Evolutionary conservation across 306 rosid genomes (phyloP).

Genomic region (Prunus kanzakura): DNA sequence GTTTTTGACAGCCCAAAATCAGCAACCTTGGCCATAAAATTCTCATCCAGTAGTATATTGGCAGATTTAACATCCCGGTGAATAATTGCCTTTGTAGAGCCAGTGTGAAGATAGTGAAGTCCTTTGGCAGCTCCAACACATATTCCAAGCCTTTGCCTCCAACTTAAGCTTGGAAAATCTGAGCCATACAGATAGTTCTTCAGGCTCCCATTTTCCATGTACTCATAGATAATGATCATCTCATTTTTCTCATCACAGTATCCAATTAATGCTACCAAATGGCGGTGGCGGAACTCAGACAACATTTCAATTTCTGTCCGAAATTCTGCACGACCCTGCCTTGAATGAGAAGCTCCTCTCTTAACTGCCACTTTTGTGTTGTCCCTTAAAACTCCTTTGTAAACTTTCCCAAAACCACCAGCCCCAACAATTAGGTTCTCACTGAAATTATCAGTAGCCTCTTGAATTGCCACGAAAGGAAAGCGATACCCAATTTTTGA

Average conservation of each 20-base stretch:
- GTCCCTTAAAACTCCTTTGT: conserved; percentile 57
- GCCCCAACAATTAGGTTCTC: conserved; percentile 53
- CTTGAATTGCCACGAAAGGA: conserved; percentile 40
- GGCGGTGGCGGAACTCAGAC: conserved; percentile 67
- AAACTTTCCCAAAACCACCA: conserved; percentile 78
- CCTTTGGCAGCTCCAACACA: conserved; percentile 83
- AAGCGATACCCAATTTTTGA: conserved; percentile 50
- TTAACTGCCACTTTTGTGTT: conserved; percentile 63
- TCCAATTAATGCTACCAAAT: conserved; percentile 68
- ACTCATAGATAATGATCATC: conserved; percentile 63
- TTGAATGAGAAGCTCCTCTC: conserved; percentile 48
- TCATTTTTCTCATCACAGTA: conserved; percentile 60
- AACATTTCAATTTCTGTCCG: conserved; percentile 69
- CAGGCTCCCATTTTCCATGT: conserved; percentile 61
- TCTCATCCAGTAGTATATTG: conserved; percentile 66
- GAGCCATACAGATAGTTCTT: conserved; percentile 55
- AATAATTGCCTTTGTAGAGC: conserved; percentile 58
- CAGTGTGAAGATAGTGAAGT: conserved; percentile 75
- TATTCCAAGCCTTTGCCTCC: conserved; percentile 64
- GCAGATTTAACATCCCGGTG: conserved; percentile 75
- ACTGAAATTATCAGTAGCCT: conserved; percentile 65
- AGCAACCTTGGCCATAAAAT: conserved; percentile 63
- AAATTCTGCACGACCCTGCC: conserved; percentile 61
- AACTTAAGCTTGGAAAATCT: conserved; percentile 41
- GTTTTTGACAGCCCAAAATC: conserved; percentile 70